These are phyloP conservation scores for Suillus ampliporus DNA, from an alignment of 768 basidiomycete species.

Conservation along the genomic window DNA sequence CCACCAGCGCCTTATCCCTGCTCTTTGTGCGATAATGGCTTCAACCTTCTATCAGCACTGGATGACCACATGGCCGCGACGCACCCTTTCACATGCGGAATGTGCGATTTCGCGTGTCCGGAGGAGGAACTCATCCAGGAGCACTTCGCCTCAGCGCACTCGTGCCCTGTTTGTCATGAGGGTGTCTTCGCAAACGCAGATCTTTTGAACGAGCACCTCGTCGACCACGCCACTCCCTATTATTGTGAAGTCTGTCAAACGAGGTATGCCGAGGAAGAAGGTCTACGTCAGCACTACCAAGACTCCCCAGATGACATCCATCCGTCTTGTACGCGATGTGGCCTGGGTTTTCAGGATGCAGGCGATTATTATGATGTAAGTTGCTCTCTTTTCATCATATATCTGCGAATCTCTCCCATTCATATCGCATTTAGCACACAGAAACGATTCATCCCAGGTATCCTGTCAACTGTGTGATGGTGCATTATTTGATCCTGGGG, in stretches of 20 bases:
- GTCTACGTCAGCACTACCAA: slow-evolving; percentile 46
- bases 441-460: slow-evolving; percentile 40
- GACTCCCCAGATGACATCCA: slow-evolving; percentile 41
- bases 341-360: slow-evolving; percentile 40
- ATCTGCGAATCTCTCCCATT: neutral
- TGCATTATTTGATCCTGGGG: slow-evolving; percentile 25
- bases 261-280: slow-evolving; percentile 38
- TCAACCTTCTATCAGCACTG: slow-evolving; percentile 1
- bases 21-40: neutral
- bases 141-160: slow-evolving; percentile 35
- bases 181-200: slow-evolving; percentile 33
- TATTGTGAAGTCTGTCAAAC: slow-evolving; percentile 28
- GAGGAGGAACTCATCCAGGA: slow-evolving; percentile 24
- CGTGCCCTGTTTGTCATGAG: slow-evolving; percentile 38
- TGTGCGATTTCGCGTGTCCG: neutral
- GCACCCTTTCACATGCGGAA: slow-evolving; percentile 1
- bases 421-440: slow-evolving; percentile 40
- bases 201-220: slow-evolving; percentile 35
- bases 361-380: slow-evolving; percentile 35
- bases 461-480: slow-evolving; percentile 38
- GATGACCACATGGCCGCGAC: slow-evolving; percentile 3
- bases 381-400: slow-evolving; percentile 4
- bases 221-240: slow-evolving; percentile 34
- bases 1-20: neutral
- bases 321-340: slow-evolving; percentile 42